Evolutionary conservation across 2,329 filamentous ascomycete genomes (phyloP), one percentile per base, ranked within the genome.

Genomic region (Cladosporium sphaerospermum): DNA sequence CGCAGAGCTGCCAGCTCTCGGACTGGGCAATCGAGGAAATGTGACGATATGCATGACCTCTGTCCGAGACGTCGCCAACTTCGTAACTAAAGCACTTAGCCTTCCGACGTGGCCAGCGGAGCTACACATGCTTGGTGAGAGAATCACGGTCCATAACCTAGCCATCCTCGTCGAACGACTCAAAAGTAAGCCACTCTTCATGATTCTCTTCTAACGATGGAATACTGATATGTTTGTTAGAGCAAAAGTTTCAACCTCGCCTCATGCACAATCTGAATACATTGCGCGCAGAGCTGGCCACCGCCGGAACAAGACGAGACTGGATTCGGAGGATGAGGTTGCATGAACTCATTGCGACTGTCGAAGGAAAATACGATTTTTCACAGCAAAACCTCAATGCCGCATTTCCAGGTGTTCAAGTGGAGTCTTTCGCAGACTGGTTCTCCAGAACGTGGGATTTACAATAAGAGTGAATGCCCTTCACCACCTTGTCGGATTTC

Each of bases 81-180:
- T 86, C 59, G 74, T 90, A 8, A 83, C 84, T 9, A 80, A 82
- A n/a, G 81, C 87, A 11, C 67, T 88, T 31, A 83, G 87, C 43
- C 68, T 88, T 39, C 70, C 73, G 6, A 75, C 67, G 14, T 91
- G 87, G 87, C 85, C 85, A 3, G 67, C 70, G 5, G 86, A 89
- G 64, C 82, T 86, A 65, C 78, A 78, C 37, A 83, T 90, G 77
- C 76, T 77, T 45, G 85, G 86, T n/a, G 83, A 87, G 50, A 74
- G 81, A 5, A 72, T 85, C 66, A 79, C 76, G 1, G 75, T 88
- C 2, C 73, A 75, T 10, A 77, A 84, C 43, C 72, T 90, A 9
- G 74, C 87, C 9, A 73, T 78, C n/a, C 72, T 70, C 7, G 78
- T 71, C 69, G 78, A 70, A 66, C 76, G 80, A 54, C 59, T 75